These are phyloP conservation scores for Candida nonsorbophila DNA, from an alignment of 805 yeast species.

Conservation along the genomic window DNA sequence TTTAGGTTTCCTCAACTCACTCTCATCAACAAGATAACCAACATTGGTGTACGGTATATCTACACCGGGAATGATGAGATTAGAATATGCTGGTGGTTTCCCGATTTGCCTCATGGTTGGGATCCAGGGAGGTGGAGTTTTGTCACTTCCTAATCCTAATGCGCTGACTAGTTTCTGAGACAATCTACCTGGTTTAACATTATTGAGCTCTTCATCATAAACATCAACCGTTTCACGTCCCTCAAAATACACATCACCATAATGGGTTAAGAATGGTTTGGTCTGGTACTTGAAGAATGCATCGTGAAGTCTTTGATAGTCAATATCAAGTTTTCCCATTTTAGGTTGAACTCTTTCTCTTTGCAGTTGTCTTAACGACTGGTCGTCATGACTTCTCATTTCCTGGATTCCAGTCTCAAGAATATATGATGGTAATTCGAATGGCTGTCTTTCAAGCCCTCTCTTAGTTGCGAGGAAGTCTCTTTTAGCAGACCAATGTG, in stretches of 20 bases:
- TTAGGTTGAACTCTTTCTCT: conserved; percentile 87
- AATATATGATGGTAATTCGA: conserved; percentile 73
- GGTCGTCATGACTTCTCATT: conserved; percentile 69
- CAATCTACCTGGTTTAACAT: conserved; percentile 62
- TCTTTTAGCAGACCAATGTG: conserved; percentile 76
- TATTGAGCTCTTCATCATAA: conserved; percentile 21
- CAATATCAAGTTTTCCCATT: conserved; percentile 80
- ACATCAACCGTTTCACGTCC: conserved; percentile 56
- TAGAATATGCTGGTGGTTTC: conserved; percentile 78
- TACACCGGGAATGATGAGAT: conserved; percentile 50
- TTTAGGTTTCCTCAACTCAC: conserved; percentile 10
- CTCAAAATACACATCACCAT: conserved; percentile 79
- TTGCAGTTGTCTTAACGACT: conserved; percentile 63
- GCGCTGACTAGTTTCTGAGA: conserved; percentile 63
- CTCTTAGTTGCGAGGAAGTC: conserved; percentile 67
- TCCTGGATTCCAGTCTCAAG: conserved; percentile 79
- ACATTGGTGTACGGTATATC: conserved; percentile 30
- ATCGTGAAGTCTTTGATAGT: conserved; percentile 73
- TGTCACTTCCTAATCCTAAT: conserved; percentile 51
- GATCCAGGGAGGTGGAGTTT: conserved; percentile 73
- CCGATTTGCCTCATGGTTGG: conserved; percentile 64
- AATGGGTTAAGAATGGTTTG: conserved; percentile 60
- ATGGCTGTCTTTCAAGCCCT: conserved; percentile 65
- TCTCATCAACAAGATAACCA: conserved; percentile 20
- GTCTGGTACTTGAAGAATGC: conserved; percentile 83